A percentile compares a stretch with the other conserved stretches of the same genome.
These are phyloP conservation scores for Omphalotus olearius DNA, from an alignment of 1,284 basidiomycete genomes.

Conservation along the genomic window DNA sequence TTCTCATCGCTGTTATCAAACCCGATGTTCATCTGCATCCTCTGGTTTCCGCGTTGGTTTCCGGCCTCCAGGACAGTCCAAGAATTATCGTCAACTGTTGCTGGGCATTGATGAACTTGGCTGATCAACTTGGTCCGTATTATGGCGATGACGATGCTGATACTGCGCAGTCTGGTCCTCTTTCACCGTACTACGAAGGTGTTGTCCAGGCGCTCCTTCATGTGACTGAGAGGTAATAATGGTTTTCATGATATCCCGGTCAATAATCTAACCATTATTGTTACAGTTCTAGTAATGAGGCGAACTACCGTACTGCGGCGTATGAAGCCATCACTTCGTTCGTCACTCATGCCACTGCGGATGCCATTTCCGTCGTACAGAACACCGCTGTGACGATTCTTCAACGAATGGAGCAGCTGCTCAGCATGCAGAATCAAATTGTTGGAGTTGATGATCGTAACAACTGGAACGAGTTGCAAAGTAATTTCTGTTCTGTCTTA, in stretches of 20 bases:
- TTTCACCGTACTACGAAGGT: slow-evolving; percentile 89
- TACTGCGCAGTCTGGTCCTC: slow-evolving; percentile 46
- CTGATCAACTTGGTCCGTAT: slow-evolving; percentile 72
- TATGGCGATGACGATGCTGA: slow-evolving; percentile 54
- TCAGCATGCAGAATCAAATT: slow-evolving; percentile 89
- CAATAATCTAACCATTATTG: slow-evolving; percentile 14
- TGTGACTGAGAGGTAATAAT: slow-evolving; percentile 77
- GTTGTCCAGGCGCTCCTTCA: slow-evolving; percentile 79
- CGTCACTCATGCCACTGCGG: slow-evolving; percentile 77
- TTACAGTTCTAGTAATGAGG: slow-evolving; percentile 77
- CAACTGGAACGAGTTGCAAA: slow-evolving; percentile 98
- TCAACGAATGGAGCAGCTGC: slow-evolving; percentile 84
- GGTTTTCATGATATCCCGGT: slow-evolving; percentile 1
- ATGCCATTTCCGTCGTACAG: slow-evolving; percentile 81
- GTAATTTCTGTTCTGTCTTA: slow-evolving; percentile 90
- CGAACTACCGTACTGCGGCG: slow-evolving; percentile 92
- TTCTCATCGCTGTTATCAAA: slow-evolving; percentile 85
- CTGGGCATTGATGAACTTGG: slow-evolving; percentile 95
- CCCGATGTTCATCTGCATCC: slow-evolving; percentile 86
- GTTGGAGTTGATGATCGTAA: slow-evolving; percentile 95
- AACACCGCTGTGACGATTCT: slow-evolving; percentile 82
- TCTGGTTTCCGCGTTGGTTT: slow-evolving; percentile 81
- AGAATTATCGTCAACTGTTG: slow-evolving; percentile 94
- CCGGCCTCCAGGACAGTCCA: slow-evolving; percentile 78
- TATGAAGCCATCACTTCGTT: slow-evolving; percentile 94